Evolutionary conservation across 106 monocot genomes (phyloP).

Genomic region (Xerophyta viscosa): DNA sequence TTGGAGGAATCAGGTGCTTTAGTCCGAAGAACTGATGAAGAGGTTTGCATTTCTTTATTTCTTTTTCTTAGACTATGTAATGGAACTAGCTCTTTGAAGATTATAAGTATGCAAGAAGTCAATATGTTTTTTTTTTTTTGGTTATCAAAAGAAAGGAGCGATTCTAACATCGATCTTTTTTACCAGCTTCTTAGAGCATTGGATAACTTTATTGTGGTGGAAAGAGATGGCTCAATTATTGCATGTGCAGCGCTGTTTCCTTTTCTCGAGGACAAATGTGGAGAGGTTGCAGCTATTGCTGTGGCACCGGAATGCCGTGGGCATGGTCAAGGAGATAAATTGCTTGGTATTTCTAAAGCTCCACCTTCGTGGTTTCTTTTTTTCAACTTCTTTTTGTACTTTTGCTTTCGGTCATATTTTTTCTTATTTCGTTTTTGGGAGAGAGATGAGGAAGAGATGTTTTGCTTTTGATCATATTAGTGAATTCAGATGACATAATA

Average conservation of each 20-base stretch:
- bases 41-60: too few relatives aligned
- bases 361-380: not conserved
- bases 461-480: too few relatives aligned
- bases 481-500: too few relatives aligned
- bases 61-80: too few relatives aligned
- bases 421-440: not conserved
- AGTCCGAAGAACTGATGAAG: conserved; percentile 54
- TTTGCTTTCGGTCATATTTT: not conserved
- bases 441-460: too few relatives aligned
- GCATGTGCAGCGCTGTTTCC: conserved; percentile 87
- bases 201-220: conserved; percentile 63
- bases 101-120: too few relatives aligned
- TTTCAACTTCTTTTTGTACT: too few relatives aligned
- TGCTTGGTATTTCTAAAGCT: conserved; percentile 52
- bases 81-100: too few relatives aligned
- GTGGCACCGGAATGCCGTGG: conserved; percentile 90
- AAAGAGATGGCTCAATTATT: conserved; percentile 90
- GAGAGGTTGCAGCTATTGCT: conserved; percentile 84
- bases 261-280: conserved; percentile 67
- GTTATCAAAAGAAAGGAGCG: too few relatives aligned
- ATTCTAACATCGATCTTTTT: conserved; percentile 5
- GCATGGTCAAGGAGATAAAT: conserved; percentile 80
- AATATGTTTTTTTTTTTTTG: too few relatives aligned
- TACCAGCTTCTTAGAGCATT: conserved; percentile 49
- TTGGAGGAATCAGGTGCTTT: conserved; percentile 70